These are phyloP conservation scores for Raffaelea deltoideospora DNA, from an alignment of 2,329 filamentous ascomycete species.

Conservation along the genomic window DNA sequence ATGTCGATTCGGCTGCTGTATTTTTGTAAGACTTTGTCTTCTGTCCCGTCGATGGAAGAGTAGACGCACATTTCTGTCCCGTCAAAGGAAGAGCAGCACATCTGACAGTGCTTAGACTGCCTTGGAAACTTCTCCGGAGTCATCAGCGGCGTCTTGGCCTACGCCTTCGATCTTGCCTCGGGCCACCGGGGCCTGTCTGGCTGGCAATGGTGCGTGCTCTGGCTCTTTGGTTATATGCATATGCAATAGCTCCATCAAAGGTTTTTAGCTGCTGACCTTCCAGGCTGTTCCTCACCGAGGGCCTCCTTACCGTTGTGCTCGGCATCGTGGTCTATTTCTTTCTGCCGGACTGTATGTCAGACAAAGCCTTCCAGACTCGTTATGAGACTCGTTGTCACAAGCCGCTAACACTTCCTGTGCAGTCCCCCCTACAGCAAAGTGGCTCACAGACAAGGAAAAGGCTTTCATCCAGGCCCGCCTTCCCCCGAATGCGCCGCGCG, in stretches of 20 bases:
- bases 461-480: constrained; percentile 31
- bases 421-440: constrained; percentile 27
- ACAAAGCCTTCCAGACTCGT: no score
- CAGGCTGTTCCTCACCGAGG: constrained; percentile 25
- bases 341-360: constrained; percentile 35
- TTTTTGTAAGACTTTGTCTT: constrained; percentile 21
- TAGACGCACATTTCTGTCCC: no score
- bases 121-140: constrained; percentile 25
- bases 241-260: not conserved
- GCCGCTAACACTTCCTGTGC: constrained; percentile 2
- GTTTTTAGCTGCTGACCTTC: not conserved
- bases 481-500: constrained; percentile 25
- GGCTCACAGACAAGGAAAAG: constrained; percentile 29
- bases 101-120: constrained; percentile 15
- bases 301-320: constrained; percentile 27
- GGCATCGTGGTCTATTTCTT: constrained; percentile 34
- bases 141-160: constrained; percentile 26
- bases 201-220: constrained; percentile 16
- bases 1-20: constrained; percentile 28
- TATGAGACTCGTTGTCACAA: no score
- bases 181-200: constrained; percentile 19
- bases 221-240: no score
- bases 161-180: constrained; percentile 24
- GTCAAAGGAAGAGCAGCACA: no score
- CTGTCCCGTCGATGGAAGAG: not conserved